These are phyloP conservation scores for Acmispon strigosus DNA, from an alignment of 306 rosid genomes.

Conservation along the genomic window DNA sequence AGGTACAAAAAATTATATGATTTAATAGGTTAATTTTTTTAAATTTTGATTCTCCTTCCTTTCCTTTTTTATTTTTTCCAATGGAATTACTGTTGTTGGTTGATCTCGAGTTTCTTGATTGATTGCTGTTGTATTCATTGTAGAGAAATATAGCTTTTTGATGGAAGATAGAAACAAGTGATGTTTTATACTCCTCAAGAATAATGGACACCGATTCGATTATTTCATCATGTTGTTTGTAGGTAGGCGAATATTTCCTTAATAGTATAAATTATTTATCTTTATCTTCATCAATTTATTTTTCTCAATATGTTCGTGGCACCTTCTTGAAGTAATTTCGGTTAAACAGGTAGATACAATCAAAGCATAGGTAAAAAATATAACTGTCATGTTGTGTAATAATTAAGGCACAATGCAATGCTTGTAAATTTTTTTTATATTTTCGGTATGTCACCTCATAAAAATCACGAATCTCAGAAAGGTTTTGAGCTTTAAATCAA, in stretches of 20 bases:
- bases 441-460: too few relatives aligned
- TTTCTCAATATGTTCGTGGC: background rate
- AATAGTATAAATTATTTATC: background rate
- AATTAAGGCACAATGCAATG: background rate
- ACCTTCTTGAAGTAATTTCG: background rate
- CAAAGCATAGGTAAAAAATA: background rate
- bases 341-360: background rate
- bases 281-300: background rate
- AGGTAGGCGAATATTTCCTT: background rate
- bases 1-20: conserved; percentile 7
- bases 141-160: conserved; percentile 28
- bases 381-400: background rate
- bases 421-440: too few relatives aligned
- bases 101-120: conserved; percentile 9
- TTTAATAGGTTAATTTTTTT: background rate
- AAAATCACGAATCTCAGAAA: too few relatives aligned
- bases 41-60: too few relatives aligned
- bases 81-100: conserved; percentile 3
- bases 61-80: background rate
- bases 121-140: conserved; percentile 23
- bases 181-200: conserved; percentile 13
- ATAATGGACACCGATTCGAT: conserved; percentile 8
- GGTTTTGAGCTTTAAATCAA: too few relatives aligned
- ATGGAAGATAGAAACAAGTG: conserved; percentile 12
- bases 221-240: background rate